Percentiles rank a stretch among this genome's conserved stretches.
These are phyloP conservation scores for Lactarius sp. DNA, from an alignment of 768 basidiomycete genomes.

Conservation along the genomic window DNA sequence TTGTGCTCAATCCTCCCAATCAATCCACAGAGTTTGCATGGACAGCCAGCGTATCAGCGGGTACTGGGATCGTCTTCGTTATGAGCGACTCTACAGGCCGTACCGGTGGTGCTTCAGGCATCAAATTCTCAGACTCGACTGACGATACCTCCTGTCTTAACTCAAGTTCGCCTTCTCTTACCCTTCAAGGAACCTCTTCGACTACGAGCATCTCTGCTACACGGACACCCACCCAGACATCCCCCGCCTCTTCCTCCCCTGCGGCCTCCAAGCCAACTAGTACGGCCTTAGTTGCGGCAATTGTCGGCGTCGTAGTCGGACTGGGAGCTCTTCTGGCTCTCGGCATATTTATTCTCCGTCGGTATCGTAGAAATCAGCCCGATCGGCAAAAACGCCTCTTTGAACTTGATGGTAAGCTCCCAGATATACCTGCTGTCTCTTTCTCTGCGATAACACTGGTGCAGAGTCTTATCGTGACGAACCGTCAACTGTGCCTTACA, in stretches of 20 bases:
- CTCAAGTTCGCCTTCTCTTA: slow-evolving; percentile 49
- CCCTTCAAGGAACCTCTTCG: slow-evolving; percentile 13
- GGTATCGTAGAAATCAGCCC: not conserved
- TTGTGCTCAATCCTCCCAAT: slow-evolving; percentile 41
- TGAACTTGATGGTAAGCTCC: slow-evolving; percentile 1
- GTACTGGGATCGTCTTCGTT: slow-evolving; percentile 54
- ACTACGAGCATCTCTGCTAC: not conserved
- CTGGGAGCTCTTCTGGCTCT: slow-evolving; percentile 1
- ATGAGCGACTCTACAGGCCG: slow-evolving; percentile 48
- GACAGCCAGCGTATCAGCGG: slow-evolving; percentile 52
- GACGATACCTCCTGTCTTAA: slow-evolving; percentile 50
- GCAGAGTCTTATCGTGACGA: slow-evolving; percentile 5
- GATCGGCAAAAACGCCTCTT: not conserved
- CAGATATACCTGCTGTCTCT: not conserved
- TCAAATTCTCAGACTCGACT: slow-evolving; percentile 44
- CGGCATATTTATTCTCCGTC: not conserved
- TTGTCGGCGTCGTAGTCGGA: not conserved
- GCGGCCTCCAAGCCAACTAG: not conserved
- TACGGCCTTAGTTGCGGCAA: not conserved
- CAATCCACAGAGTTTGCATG: slow-evolving; percentile 45
- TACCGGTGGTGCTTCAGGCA: slow-evolving; percentile 57
- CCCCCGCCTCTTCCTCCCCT: not conserved
- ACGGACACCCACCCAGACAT: not conserved
- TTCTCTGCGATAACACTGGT: not conserved
- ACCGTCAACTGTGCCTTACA: not conserved